Conservation (phyloP, 306 rosid genomes). For the Glycine latifolia region DNA sequence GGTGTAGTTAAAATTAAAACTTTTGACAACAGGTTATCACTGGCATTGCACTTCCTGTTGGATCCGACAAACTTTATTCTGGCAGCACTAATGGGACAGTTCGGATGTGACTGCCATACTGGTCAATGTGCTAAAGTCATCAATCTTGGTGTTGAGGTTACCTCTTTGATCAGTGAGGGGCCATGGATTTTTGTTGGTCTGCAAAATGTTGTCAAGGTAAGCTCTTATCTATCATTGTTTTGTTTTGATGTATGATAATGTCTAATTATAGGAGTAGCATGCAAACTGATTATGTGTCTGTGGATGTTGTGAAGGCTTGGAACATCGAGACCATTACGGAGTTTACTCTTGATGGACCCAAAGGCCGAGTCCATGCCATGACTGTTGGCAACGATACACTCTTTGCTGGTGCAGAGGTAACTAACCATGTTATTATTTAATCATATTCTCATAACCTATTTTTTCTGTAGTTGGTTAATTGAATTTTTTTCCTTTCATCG, state of each 20-base stretch:
- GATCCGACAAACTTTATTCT: constrained; percentile 55
- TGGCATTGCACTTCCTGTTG: constrained; percentile 55
- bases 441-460: background rate
- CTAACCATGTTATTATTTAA: background rate
- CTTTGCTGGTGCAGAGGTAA: constrained; percentile 58
- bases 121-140: constrained; percentile 46
- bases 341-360: constrained; percentile 53
- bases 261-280: background rate
- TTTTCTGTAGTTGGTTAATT: background rate
- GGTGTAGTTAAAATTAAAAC: background rate
- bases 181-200: constrained; percentile 62
- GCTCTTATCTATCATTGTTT: background rate
- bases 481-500: background rate
- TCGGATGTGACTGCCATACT: constrained; percentile 61
- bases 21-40: constrained; percentile 48
- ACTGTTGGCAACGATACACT: constrained; percentile 48
- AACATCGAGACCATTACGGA: constrained; percentile 45
- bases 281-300: constrained; percentile 9
- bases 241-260: background rate
- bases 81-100: constrained; percentile 55
- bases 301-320: constrained; percentile 55
- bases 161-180: constrained; percentile 54
- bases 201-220: constrained; percentile 56
- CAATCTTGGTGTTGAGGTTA: constrained; percentile 50
- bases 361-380: constrained; percentile 53